Conservation (phyloP, 306 rosid species). For the Trichosanthes cucumerina region DNA sequence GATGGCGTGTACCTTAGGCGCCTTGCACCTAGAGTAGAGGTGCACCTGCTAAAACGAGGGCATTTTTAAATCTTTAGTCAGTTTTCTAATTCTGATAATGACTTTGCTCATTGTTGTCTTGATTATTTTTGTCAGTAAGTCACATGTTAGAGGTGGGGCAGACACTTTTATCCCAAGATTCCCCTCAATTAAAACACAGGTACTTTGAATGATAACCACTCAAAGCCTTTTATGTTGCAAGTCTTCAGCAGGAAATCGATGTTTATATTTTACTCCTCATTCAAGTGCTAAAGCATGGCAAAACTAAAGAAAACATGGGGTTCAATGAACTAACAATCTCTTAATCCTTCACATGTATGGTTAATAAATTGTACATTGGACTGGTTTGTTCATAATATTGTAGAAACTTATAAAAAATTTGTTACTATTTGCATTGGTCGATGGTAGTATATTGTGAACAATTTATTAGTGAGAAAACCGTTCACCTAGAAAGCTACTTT, state of each 20-base stretch:
- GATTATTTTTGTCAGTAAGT: constrained; percentile 27
- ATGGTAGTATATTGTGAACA: not conserved
- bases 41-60: not conserved
- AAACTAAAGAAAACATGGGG: not conserved
- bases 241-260: not conserved
- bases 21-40: not conserved
- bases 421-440: not conserved
- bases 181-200: constrained; percentile 45
- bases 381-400: not conserved
- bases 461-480: not conserved
- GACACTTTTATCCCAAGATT: constrained; percentile 33
- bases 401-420: not conserved
- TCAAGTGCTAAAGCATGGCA: not conserved
- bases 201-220: constrained; percentile 13
- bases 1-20: not conserved
- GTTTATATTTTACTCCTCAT: not conserved
- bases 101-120: not conserved
- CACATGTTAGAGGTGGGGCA: constrained; percentile 60
- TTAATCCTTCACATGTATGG: not conserved
- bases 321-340: not conserved
- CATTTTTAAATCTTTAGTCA: not conserved
- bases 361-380: not conserved
- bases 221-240: not conserved
- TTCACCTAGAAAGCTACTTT: not conserved
- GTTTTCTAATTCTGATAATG: not conserved